Conservation (phyloP, 2,329 filamentous ascomycete genomes). For the Xylariaceae sp. region DNA sequence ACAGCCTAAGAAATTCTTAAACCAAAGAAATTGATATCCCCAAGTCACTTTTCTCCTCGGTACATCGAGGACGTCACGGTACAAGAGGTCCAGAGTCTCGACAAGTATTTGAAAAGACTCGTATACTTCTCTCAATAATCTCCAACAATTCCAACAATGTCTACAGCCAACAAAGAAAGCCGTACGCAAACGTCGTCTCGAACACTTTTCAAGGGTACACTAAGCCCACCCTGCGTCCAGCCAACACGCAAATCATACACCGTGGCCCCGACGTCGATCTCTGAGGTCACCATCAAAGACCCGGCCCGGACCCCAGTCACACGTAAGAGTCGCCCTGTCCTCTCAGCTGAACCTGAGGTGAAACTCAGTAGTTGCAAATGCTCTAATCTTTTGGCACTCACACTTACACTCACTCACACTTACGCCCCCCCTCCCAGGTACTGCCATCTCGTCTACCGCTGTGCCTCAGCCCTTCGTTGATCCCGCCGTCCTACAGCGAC, state of each 20-base stretch:
- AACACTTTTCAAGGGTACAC: slow-evolving; percentile 34
- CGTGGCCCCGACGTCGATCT: slow-evolving; percentile 32
- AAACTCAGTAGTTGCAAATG: slow-evolving; percentile 1
- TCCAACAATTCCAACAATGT: slow-evolving; percentile 3
- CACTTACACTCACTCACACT: background rate
- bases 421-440: slow-evolving; percentile 23
- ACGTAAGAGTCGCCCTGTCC: slow-evolving; percentile 29
- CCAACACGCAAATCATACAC: slow-evolving; percentile 38
- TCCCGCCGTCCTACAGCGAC: slow-evolving; percentile 39
- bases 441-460: slow-evolving; percentile 38
- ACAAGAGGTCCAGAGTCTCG: too few species aligned
- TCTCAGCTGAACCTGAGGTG: slow-evolving; percentile 5
- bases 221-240: slow-evolving; percentile 32
- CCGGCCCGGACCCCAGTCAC: slow-evolving; percentile 20
- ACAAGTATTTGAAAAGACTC: too few species aligned
- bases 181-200: slow-evolving; percentile 19
- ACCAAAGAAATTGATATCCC: too few species aligned
- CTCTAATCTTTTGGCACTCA: background rate
- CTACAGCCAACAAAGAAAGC: slow-evolving; percentile 11
- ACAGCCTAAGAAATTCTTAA: too few species aligned
- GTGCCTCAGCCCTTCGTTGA: slow-evolving; percentile 45
- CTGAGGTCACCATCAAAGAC: slow-evolving; percentile 34
- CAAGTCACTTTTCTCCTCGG: too few species aligned
- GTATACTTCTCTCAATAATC: background rate
- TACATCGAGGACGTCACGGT: too few species aligned